These are phyloP conservation scores for Penicillium hordei DNA, from an alignment of 2,329 filamentous ascomycete genomes.

Conservation along the genomic window DNA sequence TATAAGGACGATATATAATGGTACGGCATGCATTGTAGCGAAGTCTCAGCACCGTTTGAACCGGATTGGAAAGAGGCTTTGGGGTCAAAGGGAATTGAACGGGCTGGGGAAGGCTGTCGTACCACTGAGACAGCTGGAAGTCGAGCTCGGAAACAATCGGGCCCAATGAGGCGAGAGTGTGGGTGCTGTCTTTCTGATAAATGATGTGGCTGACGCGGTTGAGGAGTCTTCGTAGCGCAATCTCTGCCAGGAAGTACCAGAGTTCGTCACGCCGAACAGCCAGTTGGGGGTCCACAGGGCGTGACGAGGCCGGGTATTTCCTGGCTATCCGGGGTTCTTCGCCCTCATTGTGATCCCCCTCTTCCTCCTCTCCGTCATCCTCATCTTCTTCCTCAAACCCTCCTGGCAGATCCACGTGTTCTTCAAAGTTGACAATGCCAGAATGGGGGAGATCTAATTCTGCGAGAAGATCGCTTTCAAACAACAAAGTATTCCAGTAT, in stretches of 20 bases:
- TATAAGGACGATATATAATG: slow-evolving; percentile 82
- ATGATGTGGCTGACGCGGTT: slow-evolving; percentile 78
- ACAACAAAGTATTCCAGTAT: slow-evolving; percentile 80
- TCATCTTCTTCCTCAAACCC: slow-evolving; percentile 71
- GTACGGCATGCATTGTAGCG: slow-evolving; percentile 83
- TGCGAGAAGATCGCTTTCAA: slow-evolving; percentile 76
- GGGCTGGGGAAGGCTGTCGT: slow-evolving; percentile 71
- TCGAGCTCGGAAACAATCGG: slow-evolving; percentile 78
- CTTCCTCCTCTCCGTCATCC: slow-evolving; percentile 22
- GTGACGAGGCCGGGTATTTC: background rate
- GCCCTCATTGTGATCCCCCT: slow-evolving; percentile 2
- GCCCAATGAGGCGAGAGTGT: slow-evolving; percentile 70
- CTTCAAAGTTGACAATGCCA: slow-evolving; percentile 78
- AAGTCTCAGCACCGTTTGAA: slow-evolving; percentile 75
- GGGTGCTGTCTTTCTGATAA: slow-evolving; percentile 70
- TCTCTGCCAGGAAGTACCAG: slow-evolving; percentile 85
- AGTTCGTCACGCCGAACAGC: slow-evolving; percentile 64
- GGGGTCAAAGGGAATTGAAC: slow-evolving; percentile 75
- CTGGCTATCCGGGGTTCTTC: slow-evolving; percentile 1
- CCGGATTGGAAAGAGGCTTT: slow-evolving; percentile 66
- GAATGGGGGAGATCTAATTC: slow-evolving; percentile 81
- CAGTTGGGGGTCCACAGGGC: background rate
- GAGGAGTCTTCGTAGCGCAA: slow-evolving; percentile 72
- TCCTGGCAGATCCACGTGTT: slow-evolving; percentile 73
- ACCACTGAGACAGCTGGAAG: slow-evolving; percentile 81